A percentile compares a stretch with the other conserved stretches of the same genome.
phyloP scores from a whole-genome alignment of 225 moss, liverwort and hornwort species.

The Physcomitrellopsis africana region DNA sequence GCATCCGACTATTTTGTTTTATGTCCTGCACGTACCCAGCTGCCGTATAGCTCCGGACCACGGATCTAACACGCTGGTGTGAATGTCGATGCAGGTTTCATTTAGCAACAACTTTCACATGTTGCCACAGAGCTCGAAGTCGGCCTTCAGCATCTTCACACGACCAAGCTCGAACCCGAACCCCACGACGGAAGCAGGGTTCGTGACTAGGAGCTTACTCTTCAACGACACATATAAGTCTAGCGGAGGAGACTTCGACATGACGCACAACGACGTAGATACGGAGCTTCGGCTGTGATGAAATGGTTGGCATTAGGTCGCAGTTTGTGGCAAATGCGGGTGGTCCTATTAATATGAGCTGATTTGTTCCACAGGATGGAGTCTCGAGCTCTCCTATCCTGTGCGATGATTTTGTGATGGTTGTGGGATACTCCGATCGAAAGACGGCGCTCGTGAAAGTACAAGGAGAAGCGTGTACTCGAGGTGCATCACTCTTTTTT shows the following conservation, averaged over 20 bases:
- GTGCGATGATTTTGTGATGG: slow-evolving; percentile 22
- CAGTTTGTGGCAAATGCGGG: slow-evolving; percentile 18
- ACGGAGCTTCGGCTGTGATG: slow-evolving; percentile 59
- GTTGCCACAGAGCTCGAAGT: slow-evolving; percentile 56
- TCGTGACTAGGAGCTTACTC: slow-evolving; percentile 48
- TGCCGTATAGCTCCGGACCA: not conserved
- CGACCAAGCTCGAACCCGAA: slow-evolving; percentile 44
- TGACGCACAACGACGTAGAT: slow-evolving; percentile 51
- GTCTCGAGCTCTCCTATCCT: slow-evolving; percentile 15
- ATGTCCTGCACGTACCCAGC: not conserved
- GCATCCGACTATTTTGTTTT: not conserved
- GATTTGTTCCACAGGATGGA: slow-evolving; percentile 1
- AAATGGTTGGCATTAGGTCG: not conserved
- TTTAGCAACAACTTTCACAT: slow-evolving; percentile 48
- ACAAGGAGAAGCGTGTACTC: no score
- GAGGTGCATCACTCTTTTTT: no score
- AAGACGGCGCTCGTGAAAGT: no score
- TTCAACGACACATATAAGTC: slow-evolving; percentile 53
- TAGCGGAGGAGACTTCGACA: slow-evolving; percentile 36
- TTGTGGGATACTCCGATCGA: no score
- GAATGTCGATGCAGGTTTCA: slow-evolving; percentile 29
- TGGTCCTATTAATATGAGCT: not conserved
- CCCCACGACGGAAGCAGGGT: slow-evolving; percentile 29
- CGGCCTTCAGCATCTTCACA: slow-evolving; percentile 56
- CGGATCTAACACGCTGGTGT: not conserved